Evolutionary conservation across 1,284 basidiomycete genomes (phyloP), one percentile per base, ranked within the genome.

Genomic region (Phellinidium pouzarii): DNA sequence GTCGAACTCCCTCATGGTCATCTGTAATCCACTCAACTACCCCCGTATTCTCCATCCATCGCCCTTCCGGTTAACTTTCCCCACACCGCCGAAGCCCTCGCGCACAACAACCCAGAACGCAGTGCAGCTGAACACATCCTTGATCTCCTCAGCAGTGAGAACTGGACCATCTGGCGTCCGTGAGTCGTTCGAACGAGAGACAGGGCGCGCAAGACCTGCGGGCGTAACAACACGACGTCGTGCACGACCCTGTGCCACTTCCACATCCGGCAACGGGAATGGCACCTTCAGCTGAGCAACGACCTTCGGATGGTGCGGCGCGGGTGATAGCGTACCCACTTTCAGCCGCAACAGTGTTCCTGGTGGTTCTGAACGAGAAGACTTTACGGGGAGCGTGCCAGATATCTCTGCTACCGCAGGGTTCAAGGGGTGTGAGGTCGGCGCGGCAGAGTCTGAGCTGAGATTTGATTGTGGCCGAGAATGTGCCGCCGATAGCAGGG

Each of bases 261-360:
- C 79, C 20, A 94, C 72, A 57, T 90, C 82, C 0, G 87, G 82
- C 0, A 97, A 75, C 0, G 88, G 85, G 66, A 85, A 91, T 7
- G 94, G 93, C 46, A 96, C 80, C 65, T 92, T 90, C 54, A 98
- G 77, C 69, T 94, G 82, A 31, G 85, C 88, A 26, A 98, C 87
- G 17, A 98, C 86, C 66, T 95, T 94, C 5, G 95, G 95, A 67
- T 98, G 95, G 66, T 98, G 93, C 14, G 94, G 94, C 1, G 94
- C 94, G 4, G 94, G 95, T 7, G 83, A 84, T 31, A 96, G 76
- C 23, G 87, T 91, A 9, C 84, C 93, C 8, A 88, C 76, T 64
- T 87, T 87, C 45, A 84, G 56, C 40, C 68, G 67, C 23, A 78
- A 26, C 27, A 55, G 27, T 11, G 49, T 57, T 22, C 44, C 48